phyloP scores from a whole-genome alignment of 768 basidiomycete species.

The Boletus subcaerulescens region DNA sequence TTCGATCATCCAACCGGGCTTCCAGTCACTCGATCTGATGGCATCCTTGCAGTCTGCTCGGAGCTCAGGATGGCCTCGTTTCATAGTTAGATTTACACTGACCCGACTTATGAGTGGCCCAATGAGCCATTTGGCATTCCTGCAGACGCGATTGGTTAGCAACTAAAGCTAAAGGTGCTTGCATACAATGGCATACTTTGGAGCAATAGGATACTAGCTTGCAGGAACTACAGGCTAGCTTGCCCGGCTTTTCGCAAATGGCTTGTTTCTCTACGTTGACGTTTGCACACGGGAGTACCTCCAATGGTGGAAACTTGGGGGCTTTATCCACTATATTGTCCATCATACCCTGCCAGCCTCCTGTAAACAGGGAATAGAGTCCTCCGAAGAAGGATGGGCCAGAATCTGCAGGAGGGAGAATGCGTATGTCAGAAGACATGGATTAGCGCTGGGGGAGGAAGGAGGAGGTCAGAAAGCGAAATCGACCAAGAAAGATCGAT shows the following conservation, averaged over 20 bases:
- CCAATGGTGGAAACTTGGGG: constrained; percentile 25
- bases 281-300: constrained; percentile 37
- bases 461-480: background rate
- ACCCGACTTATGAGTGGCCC: constrained; percentile 40
- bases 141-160: constrained; percentile 4
- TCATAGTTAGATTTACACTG: background rate
- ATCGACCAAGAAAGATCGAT: background rate
- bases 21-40: constrained; percentile 19
- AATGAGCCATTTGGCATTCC: constrained; percentile 43
- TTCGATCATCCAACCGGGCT: constrained; percentile 22
- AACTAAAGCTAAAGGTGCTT: too few relatives aligned
- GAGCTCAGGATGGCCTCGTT: background rate
- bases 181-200: constrained; percentile 13
- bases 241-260: constrained; percentile 33
- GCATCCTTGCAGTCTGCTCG: constrained; percentile 23
- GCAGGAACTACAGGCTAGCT: constrained; percentile 30
- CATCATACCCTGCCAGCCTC: constrained; percentile 13
- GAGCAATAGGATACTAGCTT: constrained; percentile 46
- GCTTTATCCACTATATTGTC: constrained; percentile 1
- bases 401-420: constrained; percentile 16
- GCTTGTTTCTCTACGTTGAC: constrained; percentile 21
- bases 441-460: background rate
- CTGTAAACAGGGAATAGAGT: constrained; percentile 11
- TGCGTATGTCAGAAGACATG: constrained; percentile 16
- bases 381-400: constrained; percentile 6